phyloP scores from a whole-genome alignment of 768 basidiomycete genomes.

The Boletus edulis region DNA sequence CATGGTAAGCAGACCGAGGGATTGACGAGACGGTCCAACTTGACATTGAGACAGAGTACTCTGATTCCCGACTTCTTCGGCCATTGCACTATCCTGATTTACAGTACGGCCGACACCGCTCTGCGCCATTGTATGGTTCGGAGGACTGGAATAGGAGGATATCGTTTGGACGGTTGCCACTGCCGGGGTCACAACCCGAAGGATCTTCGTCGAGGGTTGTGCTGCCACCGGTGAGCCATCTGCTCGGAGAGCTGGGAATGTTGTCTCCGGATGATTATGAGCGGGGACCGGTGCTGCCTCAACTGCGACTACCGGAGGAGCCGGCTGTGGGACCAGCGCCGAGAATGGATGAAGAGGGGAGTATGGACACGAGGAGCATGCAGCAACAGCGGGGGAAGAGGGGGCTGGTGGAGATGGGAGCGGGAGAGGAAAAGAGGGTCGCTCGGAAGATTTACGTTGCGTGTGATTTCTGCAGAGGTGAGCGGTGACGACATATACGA shows the following conservation, averaged over 20 bases:
- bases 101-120: slow-evolving; percentile 23
- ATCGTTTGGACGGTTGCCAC: slow-evolving; percentile 22
- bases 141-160: slow-evolving; percentile 22
- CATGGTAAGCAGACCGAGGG: slow-evolving; percentile 17
- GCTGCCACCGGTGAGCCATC: slow-evolving; percentile 27
- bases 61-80: slow-evolving; percentile 19
- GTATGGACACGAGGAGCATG: slow-evolving; percentile 1
- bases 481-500: slow-evolving; percentile 19
- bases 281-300: slow-evolving; percentile 26
- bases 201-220: slow-evolving; percentile 23
- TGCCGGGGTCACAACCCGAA: slow-evolving; percentile 10
- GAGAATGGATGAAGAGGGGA: slow-evolving; percentile 10
- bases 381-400: slow-evolving; percentile 20
- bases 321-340: background rate
- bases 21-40: background rate
- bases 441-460: slow-evolving; percentile 45
- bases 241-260: slow-evolving; percentile 25
- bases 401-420: slow-evolving; percentile 12
- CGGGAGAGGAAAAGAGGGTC: slow-evolving; percentile 23
- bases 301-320: slow-evolving; percentile 28
- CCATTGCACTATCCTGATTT: slow-evolving; percentile 18
- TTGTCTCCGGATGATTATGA: slow-evolving; percentile 15
- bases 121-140: slow-evolving; percentile 23
- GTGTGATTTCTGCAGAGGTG: slow-evolving; percentile 78
- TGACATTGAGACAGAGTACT: slow-evolving; percentile 17